A percentile compares a stretch with the other conserved stretches of the same genome.
phyloP scores from a whole-genome alignment of 1,284 basidiomycete species.

The Heterobasidion parviporum region DNA sequence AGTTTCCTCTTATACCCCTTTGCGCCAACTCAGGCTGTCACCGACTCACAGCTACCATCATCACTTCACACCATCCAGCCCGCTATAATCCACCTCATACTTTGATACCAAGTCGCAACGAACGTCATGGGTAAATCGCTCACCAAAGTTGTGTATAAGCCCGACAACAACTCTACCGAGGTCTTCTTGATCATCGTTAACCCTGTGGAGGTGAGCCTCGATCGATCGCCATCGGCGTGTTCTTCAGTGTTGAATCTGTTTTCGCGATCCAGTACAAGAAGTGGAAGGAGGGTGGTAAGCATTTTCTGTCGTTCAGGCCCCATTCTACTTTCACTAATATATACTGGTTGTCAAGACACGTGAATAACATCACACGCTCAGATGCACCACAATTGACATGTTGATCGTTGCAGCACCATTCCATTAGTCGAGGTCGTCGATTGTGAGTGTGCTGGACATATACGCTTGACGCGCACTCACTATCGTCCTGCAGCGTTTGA shows the following conservation, averaged over 20 bases:
- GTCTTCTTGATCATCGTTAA: slow-evolving; percentile 67
- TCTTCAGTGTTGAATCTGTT: slow-evolving; percentile 11
- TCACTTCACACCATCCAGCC: neutral
- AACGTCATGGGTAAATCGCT: slow-evolving; percentile 40
- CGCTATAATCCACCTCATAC: slow-evolving; percentile 5
- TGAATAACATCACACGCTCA: slow-evolving; percentile 28
- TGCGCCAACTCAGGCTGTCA: neutral
- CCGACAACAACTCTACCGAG: slow-evolving; percentile 58
- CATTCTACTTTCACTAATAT: slow-evolving; percentile 14
- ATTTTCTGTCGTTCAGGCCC: neutral
- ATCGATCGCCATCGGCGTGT: slow-evolving; percentile 3
- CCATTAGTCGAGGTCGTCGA: slow-evolving; percentile 66
- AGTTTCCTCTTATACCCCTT: neutral
- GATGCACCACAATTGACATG: slow-evolving; percentile 6
- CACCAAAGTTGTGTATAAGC: slow-evolving; percentile 73
- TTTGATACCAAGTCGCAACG: slow-evolving; percentile 1
- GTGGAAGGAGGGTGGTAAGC: slow-evolving; percentile 70
- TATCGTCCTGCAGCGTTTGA: slow-evolving; percentile 32
- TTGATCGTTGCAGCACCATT: slow-evolving; percentile 38
- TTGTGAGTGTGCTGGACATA: slow-evolving; percentile 38
- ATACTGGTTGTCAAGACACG: slow-evolving; percentile 42
- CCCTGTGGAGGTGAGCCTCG: slow-evolving; percentile 43
- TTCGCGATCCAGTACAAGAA: slow-evolving; percentile 51
- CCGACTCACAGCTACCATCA: slow-evolving; percentile 1
- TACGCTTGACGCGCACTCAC: neutral